Evolutionary conservation across 2,329 filamentous ascomycete species (phyloP).

Genomic region (Decorospora gaudefroyi): DNA sequence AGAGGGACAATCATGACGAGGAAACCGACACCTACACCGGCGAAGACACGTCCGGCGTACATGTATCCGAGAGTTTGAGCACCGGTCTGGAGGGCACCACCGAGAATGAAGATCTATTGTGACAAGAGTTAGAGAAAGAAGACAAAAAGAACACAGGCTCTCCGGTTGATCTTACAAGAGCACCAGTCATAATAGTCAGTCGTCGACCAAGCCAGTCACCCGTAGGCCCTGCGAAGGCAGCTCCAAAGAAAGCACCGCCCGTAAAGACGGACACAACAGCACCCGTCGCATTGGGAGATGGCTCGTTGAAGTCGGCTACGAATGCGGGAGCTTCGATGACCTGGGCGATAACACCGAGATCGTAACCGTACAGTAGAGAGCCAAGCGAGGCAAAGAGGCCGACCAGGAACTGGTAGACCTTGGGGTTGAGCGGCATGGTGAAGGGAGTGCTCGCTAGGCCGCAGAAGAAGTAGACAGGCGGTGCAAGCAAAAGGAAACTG

Average conservation of each 20-base stretch:
- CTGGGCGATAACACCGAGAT: conserved; percentile 64
- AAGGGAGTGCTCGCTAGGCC: conserved; percentile 6
- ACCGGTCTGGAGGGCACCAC: conserved; percentile 73
- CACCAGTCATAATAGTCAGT: conserved; percentile 72
- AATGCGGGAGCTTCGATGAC: conserved; percentile 57
- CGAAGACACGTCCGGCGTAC: conserved; percentile 70
- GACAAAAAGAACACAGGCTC: no score
- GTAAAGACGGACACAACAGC: conserved; percentile 80
- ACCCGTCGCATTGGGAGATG: conserved; percentile 57
- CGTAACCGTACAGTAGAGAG: conserved; percentile 63
- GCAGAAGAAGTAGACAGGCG: conserved; percentile 9
- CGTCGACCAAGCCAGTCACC: conserved; percentile 71
- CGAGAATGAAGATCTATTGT: conserved; percentile 62
- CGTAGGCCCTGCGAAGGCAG: conserved; percentile 64
- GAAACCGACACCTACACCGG: conserved; percentile 67
- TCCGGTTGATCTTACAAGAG: conserved; percentile 58
- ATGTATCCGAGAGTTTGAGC: conserved; percentile 65
- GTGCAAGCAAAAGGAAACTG: conserved; percentile 12
- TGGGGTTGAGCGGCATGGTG: conserved; percentile 60
- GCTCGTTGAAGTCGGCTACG: conserved; percentile 45
- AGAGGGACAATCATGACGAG: conserved; percentile 69
- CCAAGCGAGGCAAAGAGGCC: conserved; percentile 63
- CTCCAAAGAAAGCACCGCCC: conserved; percentile 72
- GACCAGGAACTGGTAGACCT: conserved; percentile 65
- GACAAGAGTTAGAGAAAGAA: not conserved